These are phyloP conservation scores for Laetiporus sulphureus DNA, from an alignment of 1,284 basidiomycete species.

Conservation along the genomic window DNA sequence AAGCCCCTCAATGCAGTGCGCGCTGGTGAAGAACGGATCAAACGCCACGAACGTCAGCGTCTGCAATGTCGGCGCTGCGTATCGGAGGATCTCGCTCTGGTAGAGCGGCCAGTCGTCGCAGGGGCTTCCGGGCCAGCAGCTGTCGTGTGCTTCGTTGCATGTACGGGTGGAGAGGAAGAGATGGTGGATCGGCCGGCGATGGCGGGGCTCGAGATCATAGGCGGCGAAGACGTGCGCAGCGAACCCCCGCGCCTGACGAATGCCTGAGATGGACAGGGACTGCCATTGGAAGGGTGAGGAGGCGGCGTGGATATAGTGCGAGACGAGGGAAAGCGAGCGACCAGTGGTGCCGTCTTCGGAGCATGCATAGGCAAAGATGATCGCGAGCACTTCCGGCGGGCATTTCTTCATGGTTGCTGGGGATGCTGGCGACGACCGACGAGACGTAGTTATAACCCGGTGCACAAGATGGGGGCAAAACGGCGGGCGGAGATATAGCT, in stretches of 20 bases:
- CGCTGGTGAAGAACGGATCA: constrained; percentile 16
- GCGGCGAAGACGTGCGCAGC: not conserved
- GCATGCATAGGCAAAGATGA: constrained; percentile 9
- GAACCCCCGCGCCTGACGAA: constrained; percentile 2
- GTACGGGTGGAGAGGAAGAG: constrained; percentile 4
- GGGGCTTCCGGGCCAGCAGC: not conserved
- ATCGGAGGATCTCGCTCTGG: constrained; percentile 16
- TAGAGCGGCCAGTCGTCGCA: constrained; percentile 7
- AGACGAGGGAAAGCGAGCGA: constrained; percentile 5
- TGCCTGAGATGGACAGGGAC: constrained; percentile 1
- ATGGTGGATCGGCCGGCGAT: constrained; percentile 3
- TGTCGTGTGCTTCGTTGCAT: not conserved
- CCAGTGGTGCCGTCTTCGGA: constrained; percentile 10
- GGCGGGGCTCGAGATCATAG: not conserved
- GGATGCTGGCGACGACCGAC: too few relatives aligned
- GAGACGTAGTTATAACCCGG: too few relatives aligned
- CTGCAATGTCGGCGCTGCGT: constrained; percentile 20
- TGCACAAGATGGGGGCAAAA: too few relatives aligned
- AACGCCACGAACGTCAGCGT: constrained; percentile 23
- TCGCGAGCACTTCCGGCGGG: constrained; percentile 2
- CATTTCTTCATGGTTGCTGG: constrained; percentile 1
- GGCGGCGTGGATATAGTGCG: constrained; percentile 1
- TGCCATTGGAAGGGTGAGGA: constrained; percentile 4
- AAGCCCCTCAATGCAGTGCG: constrained; percentile 14
- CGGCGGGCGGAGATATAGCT: too few relatives aligned